Conservation (phyloP, 257 asterid species). For the Paraleonurus japonicus region DNA sequence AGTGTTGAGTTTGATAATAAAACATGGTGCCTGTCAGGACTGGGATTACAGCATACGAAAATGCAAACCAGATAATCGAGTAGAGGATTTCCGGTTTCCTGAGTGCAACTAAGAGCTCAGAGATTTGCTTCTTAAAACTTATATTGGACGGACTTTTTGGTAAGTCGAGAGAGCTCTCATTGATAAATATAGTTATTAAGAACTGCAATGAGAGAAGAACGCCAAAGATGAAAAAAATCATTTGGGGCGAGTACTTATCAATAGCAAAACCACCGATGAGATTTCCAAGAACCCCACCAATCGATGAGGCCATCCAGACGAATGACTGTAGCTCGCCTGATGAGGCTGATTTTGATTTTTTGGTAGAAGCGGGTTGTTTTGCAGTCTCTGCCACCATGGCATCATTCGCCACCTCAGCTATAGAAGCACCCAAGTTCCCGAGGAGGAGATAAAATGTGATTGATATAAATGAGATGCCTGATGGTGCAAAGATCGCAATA, state of each 20-base stretch:
- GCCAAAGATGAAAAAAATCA: slow-evolving; percentile 58
- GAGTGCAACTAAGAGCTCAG: slow-evolving; percentile 59
- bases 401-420: slow-evolving; percentile 93
- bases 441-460: slow-evolving; percentile 75
- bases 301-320: slow-evolving; percentile 89
- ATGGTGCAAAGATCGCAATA: slow-evolving; percentile 49
- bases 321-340: slow-evolving; percentile 82
- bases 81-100: slow-evolving; percentile 60
- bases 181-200: slow-evolving; percentile 52
- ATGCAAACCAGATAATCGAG: slow-evolving; percentile 74
- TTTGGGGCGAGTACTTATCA: slow-evolving; percentile 47
- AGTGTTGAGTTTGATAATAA: slow-evolving; percentile 84
- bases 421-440: slow-evolving; percentile 88
- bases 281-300: slow-evolving; percentile 85
- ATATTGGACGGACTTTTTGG: slow-evolving; percentile 51
- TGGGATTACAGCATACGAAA: slow-evolving; percentile 78
- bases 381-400: slow-evolving; percentile 96
- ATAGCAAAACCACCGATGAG: slow-evolving; percentile 69
- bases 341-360: slow-evolving; percentile 44
- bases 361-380: slow-evolving; percentile 48
- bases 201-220: slow-evolving; percentile 62
- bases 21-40: slow-evolving; percentile 91
- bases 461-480: slow-evolving; percentile 62
- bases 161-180: slow-evolving; percentile 63
- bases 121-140: slow-evolving; percentile 54